Evolutionary conservation across 345 rosid species (phyloP).

Genomic region (Adansonia digitata): DNA sequence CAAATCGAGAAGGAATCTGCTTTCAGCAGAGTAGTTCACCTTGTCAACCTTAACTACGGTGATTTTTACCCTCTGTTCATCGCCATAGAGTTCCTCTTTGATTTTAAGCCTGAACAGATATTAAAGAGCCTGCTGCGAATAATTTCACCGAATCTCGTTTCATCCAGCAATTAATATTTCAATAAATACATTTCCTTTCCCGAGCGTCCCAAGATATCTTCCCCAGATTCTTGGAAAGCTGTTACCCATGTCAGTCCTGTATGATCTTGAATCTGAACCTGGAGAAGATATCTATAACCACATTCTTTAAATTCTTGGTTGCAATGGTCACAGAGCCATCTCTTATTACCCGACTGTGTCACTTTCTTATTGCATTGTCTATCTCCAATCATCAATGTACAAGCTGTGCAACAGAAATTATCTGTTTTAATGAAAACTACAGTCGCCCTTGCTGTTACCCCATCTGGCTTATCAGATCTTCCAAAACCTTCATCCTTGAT

Average conservation of each 20-base stretch:
- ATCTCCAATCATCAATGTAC: constrained; percentile 85
- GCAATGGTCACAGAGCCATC: constrained; percentile 87
- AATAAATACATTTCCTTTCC: constrained; percentile 62
- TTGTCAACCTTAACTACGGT: constrained; percentile 62
- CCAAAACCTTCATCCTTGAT: constrained; percentile 91
- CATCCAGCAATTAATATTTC: constrained; percentile 62
- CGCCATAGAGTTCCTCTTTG: constrained; percentile 80
- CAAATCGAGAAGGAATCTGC: constrained; percentile 54
- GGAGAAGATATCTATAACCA: constrained; percentile 82
- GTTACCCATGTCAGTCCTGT: constrained; percentile 79
- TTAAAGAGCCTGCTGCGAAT: constrained; percentile 50
- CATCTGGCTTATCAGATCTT: constrained; percentile 83
- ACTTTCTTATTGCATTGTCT: constrained; percentile 83
- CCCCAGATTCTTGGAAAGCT: constrained; percentile 84
- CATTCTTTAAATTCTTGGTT: constrained; percentile 82
- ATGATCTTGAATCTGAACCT: constrained; percentile 86
- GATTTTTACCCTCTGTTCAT: constrained; percentile 74
- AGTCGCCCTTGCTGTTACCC: constrained; percentile 70
- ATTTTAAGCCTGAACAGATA: constrained; percentile 71
- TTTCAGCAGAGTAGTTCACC: constrained; percentile 53
- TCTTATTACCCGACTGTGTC: constrained; percentile 40
- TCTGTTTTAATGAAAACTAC: constrained; percentile 69
- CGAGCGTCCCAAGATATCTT: constrained; percentile 68
- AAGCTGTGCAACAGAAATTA: constrained; percentile 79
- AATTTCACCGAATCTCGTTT: constrained; percentile 45